Percentiles rank a stretch among this genome's conserved stretches.
These are phyloP conservation scores for Chondrostereum purpureum DNA, from an alignment of 1,284 basidiomycete genomes.

Conservation along the genomic window DNA sequence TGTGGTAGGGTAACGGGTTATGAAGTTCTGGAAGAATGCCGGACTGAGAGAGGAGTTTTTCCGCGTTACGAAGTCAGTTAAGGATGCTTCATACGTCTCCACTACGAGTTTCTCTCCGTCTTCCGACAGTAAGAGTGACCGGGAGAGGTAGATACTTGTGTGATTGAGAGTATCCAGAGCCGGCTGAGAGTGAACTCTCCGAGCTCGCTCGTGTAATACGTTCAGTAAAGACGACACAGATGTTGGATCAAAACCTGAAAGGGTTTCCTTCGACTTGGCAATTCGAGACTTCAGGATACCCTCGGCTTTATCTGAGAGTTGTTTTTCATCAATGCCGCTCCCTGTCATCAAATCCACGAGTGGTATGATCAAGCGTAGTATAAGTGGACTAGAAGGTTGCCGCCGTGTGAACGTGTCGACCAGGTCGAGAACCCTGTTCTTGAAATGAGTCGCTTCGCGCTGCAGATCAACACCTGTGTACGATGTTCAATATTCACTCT, in stretches of 20 bases:
- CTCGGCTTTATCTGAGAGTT: constrained; percentile 80
- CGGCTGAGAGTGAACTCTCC: constrained; percentile 62
- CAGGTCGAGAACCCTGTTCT: constrained; percentile 90
- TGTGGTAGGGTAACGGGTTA: constrained; percentile 58
- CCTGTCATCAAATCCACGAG: constrained; percentile 69
- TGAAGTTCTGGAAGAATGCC: constrained; percentile 76
- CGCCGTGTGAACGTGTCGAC: constrained; percentile 79
- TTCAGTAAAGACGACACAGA: constrained; percentile 45
- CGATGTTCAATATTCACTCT: not conserved
- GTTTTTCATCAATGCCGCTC: constrained; percentile 70
- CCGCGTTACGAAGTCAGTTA: constrained; percentile 74
- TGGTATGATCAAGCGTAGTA: constrained; percentile 67
- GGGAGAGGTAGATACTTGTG: constrained; percentile 70
- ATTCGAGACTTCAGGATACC: constrained; percentile 74
- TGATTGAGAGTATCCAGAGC: constrained; percentile 57
- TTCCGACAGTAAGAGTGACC: constrained; percentile 43
- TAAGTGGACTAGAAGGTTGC: constrained; percentile 63
- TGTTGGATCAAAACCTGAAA: constrained; percentile 41
- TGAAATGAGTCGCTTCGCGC: constrained; percentile 87
- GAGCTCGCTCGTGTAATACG: constrained; percentile 71
- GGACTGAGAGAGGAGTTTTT: constrained; percentile 76
- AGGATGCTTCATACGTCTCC: constrained; percentile 58
- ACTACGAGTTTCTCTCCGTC: constrained; percentile 39
- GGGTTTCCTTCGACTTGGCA: constrained; percentile 68
- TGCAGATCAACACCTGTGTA: constrained; percentile 56